Evolutionary conservation across 23 red algal species (phyloP).

Genomic region (Gracilaria vermiculophylla): DNA sequence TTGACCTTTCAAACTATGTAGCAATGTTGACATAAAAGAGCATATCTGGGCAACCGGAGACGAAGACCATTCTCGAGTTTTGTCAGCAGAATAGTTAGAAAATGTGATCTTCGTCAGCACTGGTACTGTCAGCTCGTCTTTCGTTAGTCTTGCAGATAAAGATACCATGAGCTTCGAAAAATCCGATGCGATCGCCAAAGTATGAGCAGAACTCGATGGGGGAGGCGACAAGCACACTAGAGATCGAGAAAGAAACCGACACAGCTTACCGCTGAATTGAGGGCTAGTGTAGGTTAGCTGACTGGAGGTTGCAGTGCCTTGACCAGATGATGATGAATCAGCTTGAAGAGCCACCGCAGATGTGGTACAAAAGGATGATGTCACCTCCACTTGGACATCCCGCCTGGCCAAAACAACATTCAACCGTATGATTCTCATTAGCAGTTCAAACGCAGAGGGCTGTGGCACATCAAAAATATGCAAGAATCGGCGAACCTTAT

Average conservation of each 20-base stretch:
- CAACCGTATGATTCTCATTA: constrained; percentile 31
- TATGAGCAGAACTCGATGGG: constrained; percentile 18
- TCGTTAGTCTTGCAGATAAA: constrained; percentile 34
- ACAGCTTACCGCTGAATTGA: constrained; percentile 68
- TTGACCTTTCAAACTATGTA: constrained; percentile 4
- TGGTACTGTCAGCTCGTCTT: constrained; percentile 42
- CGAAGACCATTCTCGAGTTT: constrained; percentile 9
- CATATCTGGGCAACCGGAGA: constrained; percentile 43
- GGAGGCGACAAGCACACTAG: constrained; percentile 23
- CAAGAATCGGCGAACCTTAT: constrained; percentile 23
- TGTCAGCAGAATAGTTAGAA: neutral
- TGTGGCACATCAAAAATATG: constrained; percentile 17
- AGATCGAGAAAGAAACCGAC: constrained; percentile 37
- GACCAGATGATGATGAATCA: constrained; percentile 31
- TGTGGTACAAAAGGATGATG: constrained; percentile 35
- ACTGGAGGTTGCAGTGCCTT: neutral
- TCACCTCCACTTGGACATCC: constrained; percentile 57
- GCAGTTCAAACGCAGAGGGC: neutral
- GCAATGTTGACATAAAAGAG: neutral
- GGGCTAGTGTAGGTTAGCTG: constrained; percentile 59
- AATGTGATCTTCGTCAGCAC: constrained; percentile 24
- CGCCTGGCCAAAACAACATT: constrained; percentile 29
- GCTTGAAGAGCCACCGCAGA: constrained; percentile 23
- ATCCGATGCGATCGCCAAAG: constrained; percentile 29
- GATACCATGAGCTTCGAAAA: constrained; percentile 45